Evolutionary conservation across 352 stramenopile genomes (phyloP), one percentile per base, ranked within the genome.

Genomic region (Globisporangium recalcitrans): DNA sequence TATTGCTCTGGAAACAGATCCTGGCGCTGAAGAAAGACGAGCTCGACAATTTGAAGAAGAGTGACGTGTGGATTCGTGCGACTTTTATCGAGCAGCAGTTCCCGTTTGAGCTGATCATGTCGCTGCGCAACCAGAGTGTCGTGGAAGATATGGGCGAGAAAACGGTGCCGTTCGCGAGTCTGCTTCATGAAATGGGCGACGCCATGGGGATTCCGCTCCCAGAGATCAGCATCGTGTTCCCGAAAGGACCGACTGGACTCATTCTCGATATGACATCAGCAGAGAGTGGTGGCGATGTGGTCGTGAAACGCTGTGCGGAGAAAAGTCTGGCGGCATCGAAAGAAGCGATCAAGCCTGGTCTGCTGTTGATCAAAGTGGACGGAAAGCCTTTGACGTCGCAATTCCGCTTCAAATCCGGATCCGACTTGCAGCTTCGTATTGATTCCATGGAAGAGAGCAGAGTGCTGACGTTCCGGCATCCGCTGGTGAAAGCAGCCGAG

Each of bases 381-480:
- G 84, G 86, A 5, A 74, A 81, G 52, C 76, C 75, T 14, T 62
- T 95, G 14, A 57, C 58, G 1, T 77, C 80, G 26, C 38, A 82
- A 5, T 63, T 90, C 22, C 73, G 71, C 4, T 83, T 76, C 64
- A 85, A 71, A 31, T 82, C 82, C 0, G 74, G 65, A 0, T 38
- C 75, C 10, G 81, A 93, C 62, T 59, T 90, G 32, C 75, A 90
- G 58, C 34, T 74, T 2, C 68, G 71, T 8, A 68, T 96, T 16
- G 72, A 95, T 49, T 60, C 60, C 0, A 88, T 88, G 59, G 52
- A 69, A 21, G 72, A 62, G 29, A 59, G 61, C 31, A 79, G 85
- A 32, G 70, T 93, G 6, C 60, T 96, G 52, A 96, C 85, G 0
- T 96, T 96, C 62, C 85, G 84, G 4, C 81, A 95, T 58, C 87